These are phyloP conservation scores for Aspergillus candidus DNA, from an alignment of 2,329 filamentous ascomycete species.

Conservation along the genomic window DNA sequence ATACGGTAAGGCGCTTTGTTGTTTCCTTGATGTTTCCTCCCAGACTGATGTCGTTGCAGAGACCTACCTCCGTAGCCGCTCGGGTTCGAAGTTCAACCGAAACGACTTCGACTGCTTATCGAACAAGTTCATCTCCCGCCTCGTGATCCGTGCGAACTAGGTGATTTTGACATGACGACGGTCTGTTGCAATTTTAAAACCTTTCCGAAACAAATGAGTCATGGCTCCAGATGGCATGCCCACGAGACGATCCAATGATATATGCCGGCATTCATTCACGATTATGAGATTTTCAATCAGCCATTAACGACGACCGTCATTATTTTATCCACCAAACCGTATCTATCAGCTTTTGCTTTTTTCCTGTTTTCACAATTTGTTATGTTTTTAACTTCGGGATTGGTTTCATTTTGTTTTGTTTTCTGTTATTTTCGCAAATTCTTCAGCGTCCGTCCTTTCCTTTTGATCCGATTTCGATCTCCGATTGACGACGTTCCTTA, in stretches of 20 bases:
- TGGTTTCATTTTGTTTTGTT: constrained; percentile 7
- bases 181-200: too few relatives aligned
- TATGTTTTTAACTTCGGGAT: constrained; percentile 2
- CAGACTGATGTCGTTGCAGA: constrained; percentile 56
- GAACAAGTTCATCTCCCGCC: constrained; percentile 94
- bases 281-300: constrained; percentile 18
- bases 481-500: constrained; percentile 22
- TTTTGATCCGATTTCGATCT: constrained; percentile 27
- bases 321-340: constrained; percentile 18
- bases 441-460: constrained; percentile 19
- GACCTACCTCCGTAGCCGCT: constrained; percentile 74
- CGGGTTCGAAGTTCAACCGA: constrained; percentile 76
- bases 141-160: constrained; percentile 91
- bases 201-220: constrained; percentile 16
- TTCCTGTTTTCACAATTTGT: constrained; percentile 9
- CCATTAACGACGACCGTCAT: constrained; percentile 18
- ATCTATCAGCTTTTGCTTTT: constrained; percentile 11
- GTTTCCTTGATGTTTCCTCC: constrained; percentile 2
- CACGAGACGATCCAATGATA: constrained; percentile 26
- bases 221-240: constrained; percentile 18
- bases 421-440: constrained; percentile 8
- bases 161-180: constrained; percentile 18
- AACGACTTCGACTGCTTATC: constrained; percentile 91
- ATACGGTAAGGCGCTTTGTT: constrained; percentile 64
- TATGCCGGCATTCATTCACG: constrained; percentile 22